Conservation (phyloP, 2,329 filamentous ascomycete species). For the Davidsoniella virescens region DNA sequence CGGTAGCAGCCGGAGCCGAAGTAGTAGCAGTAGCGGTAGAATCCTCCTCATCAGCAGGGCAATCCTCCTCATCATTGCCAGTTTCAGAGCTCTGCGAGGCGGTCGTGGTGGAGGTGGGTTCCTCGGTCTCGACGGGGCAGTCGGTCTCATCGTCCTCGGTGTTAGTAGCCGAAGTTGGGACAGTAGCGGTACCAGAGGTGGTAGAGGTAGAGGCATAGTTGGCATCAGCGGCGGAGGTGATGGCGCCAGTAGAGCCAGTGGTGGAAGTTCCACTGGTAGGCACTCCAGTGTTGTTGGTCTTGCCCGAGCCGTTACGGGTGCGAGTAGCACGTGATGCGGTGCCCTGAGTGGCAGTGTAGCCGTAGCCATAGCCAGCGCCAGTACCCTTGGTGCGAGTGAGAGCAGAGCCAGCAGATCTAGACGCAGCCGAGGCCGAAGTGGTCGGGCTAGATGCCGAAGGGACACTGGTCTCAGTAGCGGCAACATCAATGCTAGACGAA, state of each 20-base stretch:
- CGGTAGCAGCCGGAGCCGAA: background rate
- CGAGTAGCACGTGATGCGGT: background rate
- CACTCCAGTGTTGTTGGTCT: background rate
- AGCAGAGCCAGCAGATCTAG: background rate
- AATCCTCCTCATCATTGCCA: background rate
- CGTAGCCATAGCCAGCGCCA: background rate
- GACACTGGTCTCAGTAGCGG: background rate
- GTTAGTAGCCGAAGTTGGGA: background rate
- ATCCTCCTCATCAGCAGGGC: slow-evolving; percentile 3
- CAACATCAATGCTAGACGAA: background rate
- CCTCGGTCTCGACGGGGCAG: slow-evolving; percentile 4
- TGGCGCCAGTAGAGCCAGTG: background rate
- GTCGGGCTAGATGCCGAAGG: background rate
- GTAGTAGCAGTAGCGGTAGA: background rate
- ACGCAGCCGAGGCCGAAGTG: background rate
- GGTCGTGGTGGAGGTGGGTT: background rate
- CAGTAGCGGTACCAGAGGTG: background rate
- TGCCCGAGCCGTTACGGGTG: background rate
- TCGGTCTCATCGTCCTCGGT: background rate
- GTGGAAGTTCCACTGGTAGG: background rate
- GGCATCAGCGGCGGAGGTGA: background rate
- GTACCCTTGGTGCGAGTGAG: background rate
- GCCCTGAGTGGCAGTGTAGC: background rate
- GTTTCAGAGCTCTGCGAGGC: background rate
- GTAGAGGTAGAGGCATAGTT: background rate